A percentile compares a stretch with the other conserved stretches of the same genome.
Evolutionary conservation across 2,329 filamentous ascomycete genomes (phyloP).

Genomic region (Daldinia sp.): DNA sequence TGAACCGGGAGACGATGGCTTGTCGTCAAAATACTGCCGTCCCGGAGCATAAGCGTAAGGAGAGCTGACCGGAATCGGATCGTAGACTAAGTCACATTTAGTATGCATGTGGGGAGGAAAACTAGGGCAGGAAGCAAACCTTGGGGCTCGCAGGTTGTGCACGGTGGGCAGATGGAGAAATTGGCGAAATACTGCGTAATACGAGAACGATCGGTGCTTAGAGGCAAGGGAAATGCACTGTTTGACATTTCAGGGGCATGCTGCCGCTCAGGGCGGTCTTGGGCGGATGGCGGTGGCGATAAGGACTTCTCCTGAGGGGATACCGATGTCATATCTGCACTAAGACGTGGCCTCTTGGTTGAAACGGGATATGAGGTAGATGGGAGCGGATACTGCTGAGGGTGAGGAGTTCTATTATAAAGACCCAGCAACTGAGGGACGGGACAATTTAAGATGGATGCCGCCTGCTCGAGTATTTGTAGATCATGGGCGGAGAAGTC

Average conservation of each 20-base stretch:
- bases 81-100: slow-evolving; percentile 44
- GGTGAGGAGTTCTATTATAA: slow-evolving; percentile 46
- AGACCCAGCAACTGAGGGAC: slow-evolving; percentile 45
- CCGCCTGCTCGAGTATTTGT: slow-evolving; percentile 49
- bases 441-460: slow-evolving; percentile 46
- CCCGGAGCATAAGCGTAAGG: slow-evolving; percentile 39
- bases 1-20: slow-evolving; percentile 35
- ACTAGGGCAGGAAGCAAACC: slow-evolving; percentile 44
- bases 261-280: slow-evolving; percentile 33
- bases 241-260: slow-evolving; percentile 17
- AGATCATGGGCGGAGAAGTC: slow-evolving; percentile 42
- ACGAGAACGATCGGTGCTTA: slow-evolving; percentile 43
- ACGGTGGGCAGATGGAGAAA: slow-evolving; percentile 50
- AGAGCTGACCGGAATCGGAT: slow-evolving; percentile 39
- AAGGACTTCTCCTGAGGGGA: slow-evolving; percentile 41
- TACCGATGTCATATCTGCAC: slow-evolving; percentile 41
- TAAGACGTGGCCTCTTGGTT: slow-evolving; percentile 42
- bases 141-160: slow-evolving; percentile 47
- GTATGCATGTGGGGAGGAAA: slow-evolving; percentile 29
- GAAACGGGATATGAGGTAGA: slow-evolving; percentile 37
- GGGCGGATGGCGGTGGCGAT: slow-evolving; percentile 30
- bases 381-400: slow-evolving; percentile 47
- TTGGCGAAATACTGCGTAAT: slow-evolving; percentile 48
- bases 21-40: slow-evolving; percentile 41
- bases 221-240: slow-evolving; percentile 35